Evolutionary conservation across 2,329 filamentous ascomycete genomes (phyloP).

Genomic region (Dothistroma pini): DNA sequence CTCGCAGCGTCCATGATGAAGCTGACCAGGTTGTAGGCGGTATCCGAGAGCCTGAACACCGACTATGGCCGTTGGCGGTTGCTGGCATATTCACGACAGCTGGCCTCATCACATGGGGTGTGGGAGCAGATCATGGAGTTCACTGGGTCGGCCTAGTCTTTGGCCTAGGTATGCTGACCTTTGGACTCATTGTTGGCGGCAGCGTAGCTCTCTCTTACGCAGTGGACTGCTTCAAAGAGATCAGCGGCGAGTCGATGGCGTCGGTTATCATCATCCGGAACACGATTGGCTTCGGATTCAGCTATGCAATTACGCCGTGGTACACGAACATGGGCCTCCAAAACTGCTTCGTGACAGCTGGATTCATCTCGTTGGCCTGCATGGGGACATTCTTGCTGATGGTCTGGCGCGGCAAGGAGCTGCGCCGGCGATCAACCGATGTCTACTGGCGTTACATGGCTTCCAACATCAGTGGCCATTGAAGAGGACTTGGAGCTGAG

Average conservation of each 20-base stretch:
- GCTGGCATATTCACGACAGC: constrained; percentile 39
- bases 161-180: constrained; percentile 44
- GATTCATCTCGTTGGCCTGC: constrained; percentile 16
- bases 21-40: constrained; percentile 22
- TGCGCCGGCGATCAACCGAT: constrained; percentile 15
- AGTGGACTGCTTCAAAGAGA: constrained; percentile 45
- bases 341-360: constrained; percentile 37
- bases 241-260: constrained; percentile 44
- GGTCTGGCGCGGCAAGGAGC: constrained; percentile 22
- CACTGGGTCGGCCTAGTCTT: constrained; percentile 51
- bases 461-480: constrained; percentile 10
- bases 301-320: constrained; percentile 49
- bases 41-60: constrained; percentile 39
- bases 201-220: constrained; percentile 42
- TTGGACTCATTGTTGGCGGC: constrained; percentile 41
- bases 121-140: constrained; percentile 44
- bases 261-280: constrained; percentile 49
- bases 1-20: background rate
- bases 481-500: background rate
- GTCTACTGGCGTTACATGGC: constrained; percentile 19
- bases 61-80: constrained; percentile 41
- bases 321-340: constrained; percentile 40
- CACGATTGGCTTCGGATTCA: constrained; percentile 46
- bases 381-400: constrained; percentile 23
- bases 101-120: constrained; percentile 39